Conservation (phyloP, 176 grass and related monocot species). For the Phoenix roebelenii region DNA sequence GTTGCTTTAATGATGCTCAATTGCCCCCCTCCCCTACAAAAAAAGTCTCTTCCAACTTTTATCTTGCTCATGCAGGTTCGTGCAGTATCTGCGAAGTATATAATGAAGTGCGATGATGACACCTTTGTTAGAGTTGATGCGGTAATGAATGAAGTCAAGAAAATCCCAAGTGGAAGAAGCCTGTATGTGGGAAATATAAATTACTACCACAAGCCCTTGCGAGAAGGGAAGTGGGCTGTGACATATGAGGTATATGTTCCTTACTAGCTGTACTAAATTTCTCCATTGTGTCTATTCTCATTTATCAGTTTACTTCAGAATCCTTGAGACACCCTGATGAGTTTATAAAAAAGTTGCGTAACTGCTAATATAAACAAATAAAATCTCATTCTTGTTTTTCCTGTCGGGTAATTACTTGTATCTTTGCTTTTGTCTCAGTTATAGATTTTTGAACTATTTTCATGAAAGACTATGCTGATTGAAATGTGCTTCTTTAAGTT, state of each 20-base stretch:
- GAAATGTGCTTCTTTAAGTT: too few species aligned
- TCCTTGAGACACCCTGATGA: too few species aligned
- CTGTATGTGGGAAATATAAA: slow-evolving; percentile 78
- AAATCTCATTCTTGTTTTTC: neutral
- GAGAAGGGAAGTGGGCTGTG: slow-evolving; percentile 71
- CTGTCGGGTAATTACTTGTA: neutral
- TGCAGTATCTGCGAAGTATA: slow-evolving; percentile 49
- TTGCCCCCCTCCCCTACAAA: neutral
- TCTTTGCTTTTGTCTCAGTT: too few species aligned
- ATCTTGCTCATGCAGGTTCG: slow-evolving; percentile 40
- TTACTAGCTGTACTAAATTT: neutral
- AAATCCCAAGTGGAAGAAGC: slow-evolving; percentile 49
- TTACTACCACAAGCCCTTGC: slow-evolving; percentile 57
- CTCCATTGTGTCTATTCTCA: neutral
- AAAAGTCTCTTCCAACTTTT: neutral
- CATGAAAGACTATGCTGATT: too few species aligned
- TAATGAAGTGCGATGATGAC: slow-evolving; percentile 90
- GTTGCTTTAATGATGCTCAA: neutral
- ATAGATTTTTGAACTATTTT: too few species aligned
- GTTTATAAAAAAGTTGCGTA: too few species aligned
- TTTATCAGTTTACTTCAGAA: neutral
- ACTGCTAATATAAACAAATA: neutral
- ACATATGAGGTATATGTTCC: slow-evolving; percentile 59
- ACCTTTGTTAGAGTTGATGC: slow-evolving; percentile 68
- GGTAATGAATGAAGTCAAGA: slow-evolving; percentile 54